Conservation (phyloP, 495 filamentous ascomycete species). For the Podospora sp. region DNA sequence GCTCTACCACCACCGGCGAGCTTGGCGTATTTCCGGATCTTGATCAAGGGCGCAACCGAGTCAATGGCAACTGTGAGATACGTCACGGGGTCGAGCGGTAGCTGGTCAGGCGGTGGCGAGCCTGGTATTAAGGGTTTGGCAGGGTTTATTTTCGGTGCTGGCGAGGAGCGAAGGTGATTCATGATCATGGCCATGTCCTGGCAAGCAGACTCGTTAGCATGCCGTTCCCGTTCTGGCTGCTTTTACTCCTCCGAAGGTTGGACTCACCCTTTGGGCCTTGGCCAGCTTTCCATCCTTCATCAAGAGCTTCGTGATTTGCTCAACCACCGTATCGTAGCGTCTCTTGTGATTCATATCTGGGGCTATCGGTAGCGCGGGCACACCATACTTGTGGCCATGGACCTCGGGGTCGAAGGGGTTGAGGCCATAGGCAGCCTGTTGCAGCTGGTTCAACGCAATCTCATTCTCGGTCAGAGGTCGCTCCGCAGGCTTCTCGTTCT, state of each 20-base stretch:
- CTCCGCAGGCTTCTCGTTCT: not conserved
- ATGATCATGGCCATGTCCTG: constrained; percentile 87
- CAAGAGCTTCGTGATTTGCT: constrained; percentile 84
- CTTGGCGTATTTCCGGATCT: constrained; percentile 72
- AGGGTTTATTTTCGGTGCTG: constrained; percentile 71
- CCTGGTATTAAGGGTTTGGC: constrained; percentile 70
- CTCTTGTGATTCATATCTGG: constrained; percentile 65
- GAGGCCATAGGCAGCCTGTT: constrained; percentile 38
- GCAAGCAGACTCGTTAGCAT: constrained; percentile 19
- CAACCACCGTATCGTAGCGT: constrained; percentile 78
- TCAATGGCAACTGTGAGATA: constrained; percentile 90
- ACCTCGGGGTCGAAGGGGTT: constrained; percentile 30
- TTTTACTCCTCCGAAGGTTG: no score
- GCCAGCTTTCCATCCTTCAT: constrained; percentile 89
- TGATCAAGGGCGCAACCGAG: constrained; percentile 88
- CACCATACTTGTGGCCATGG: constrained; percentile 71
- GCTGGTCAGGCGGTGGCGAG: constrained; percentile 68
- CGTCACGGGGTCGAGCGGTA: constrained; percentile 74
- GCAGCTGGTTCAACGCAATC: constrained; percentile 40
- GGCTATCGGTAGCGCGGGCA: constrained; percentile 67
- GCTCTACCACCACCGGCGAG: constrained; percentile 83
- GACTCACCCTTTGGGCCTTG: constrained; percentile 75
- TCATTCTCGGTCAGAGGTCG: constrained; percentile 31
- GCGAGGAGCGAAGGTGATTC: constrained; percentile 80
- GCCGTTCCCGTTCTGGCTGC: no score